Conservation (phyloP, 257 asterid genomes). For the Nicotiana obtusifolia region DNA sequence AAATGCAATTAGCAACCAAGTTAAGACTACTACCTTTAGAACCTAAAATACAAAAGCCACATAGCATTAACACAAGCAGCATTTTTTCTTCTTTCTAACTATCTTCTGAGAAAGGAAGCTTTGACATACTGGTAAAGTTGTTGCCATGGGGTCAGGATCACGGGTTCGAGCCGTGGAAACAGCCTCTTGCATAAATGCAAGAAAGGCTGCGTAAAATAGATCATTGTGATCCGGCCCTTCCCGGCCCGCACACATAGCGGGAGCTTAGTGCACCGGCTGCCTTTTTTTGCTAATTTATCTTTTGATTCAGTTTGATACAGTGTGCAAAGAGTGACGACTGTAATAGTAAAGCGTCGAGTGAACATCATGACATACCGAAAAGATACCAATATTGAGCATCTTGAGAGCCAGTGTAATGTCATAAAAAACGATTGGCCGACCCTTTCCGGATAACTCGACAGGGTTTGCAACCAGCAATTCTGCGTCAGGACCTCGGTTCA, state of each 20-base stretch:
- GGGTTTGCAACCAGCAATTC: constrained; percentile 85
- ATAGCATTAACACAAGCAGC: background rate
- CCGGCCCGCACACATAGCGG: too few relatives aligned
- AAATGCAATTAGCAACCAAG: background rate
- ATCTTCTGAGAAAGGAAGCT: too few relatives aligned
- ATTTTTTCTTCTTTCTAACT: background rate
- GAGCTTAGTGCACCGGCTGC: too few relatives aligned
- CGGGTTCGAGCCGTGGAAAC: too few relatives aligned
- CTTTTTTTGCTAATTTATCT: too few relatives aligned
- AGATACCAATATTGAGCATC: constrained; percentile 61
- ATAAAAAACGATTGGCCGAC: constrained; percentile 77
- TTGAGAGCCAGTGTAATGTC: constrained; percentile 88
- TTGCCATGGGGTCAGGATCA: too few relatives aligned
- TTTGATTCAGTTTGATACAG: too few relatives aligned
- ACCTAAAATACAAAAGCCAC: background rate
- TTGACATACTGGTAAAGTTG: too few relatives aligned
- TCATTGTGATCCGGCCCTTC: too few relatives aligned
- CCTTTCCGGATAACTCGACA: constrained; percentile 76
- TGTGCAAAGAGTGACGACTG: background rate
- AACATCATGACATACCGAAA: constrained; percentile 49
- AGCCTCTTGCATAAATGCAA: too few relatives aligned
- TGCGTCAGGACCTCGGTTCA: constrained; percentile 84
- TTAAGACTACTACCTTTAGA: background rate
- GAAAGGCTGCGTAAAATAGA: too few relatives aligned
- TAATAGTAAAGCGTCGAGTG: background rate